Conservation (phyloP, 495 filamentous ascomycete genomes). For the Aeminium ludgeri region DNA sequence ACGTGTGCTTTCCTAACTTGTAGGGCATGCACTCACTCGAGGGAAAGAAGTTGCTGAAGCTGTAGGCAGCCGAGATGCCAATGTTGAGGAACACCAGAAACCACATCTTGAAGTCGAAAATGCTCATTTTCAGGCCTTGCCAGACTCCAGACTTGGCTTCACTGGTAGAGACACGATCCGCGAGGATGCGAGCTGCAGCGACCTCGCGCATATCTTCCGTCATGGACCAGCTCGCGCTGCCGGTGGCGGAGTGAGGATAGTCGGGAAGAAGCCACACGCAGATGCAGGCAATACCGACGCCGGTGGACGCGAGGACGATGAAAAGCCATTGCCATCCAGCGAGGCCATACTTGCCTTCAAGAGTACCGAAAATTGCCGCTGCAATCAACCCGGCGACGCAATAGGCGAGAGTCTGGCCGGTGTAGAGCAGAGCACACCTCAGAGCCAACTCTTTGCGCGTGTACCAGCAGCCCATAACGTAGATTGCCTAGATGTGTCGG, state of each 20-base stretch:
- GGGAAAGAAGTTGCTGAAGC: constrained; percentile 33
- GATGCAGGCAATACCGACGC: constrained; percentile 26
- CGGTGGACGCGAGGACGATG: constrained; percentile 28
- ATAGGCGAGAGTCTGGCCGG: constrained; percentile 44
- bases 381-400: constrained; percentile 48
- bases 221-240: constrained; percentile 25
- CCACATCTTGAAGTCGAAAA: constrained; percentile 29
- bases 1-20: not conserved
- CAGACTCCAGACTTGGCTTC: constrained; percentile 24
- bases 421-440: constrained; percentile 43
- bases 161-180: constrained; percentile 9
- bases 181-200: not conserved
- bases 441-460: constrained; percentile 34
- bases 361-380: constrained; percentile 35
- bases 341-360: constrained; percentile 29
- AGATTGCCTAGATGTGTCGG: constrained; percentile 23
- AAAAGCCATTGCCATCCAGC: constrained; percentile 31
- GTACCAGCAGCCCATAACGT: constrained; percentile 41
- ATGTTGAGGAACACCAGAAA: constrained; percentile 32
- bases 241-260: constrained; percentile 30
- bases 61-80: constrained; percentile 26
- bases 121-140: constrained; percentile 26
- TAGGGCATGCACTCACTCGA: not conserved
- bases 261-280: constrained; percentile 28
- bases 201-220: constrained; percentile 26